Base-by-base conservation (phyloP, 495 filamentous ascomycete genomes). In the Penicillium robsamsonii region DNA sequence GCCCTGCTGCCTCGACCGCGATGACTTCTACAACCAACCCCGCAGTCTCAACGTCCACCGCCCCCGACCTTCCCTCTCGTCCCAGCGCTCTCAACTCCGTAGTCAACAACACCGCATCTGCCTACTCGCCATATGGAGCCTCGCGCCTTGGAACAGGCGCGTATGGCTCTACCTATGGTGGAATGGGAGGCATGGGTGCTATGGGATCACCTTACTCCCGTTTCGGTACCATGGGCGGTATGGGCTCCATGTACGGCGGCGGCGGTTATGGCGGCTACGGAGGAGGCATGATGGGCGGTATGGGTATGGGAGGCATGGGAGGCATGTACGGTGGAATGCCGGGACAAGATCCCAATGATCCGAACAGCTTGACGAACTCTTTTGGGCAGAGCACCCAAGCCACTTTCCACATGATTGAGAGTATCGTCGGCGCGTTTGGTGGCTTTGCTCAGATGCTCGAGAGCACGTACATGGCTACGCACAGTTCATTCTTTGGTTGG, bases 381-480 rank as follows among this genome's bases (percentile, higher is more conserved):
- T 96, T 97, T 75, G 87, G 82, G 63, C 90, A 92, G 66, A 92
- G 85, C 73, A 99, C 95, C 1, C 89, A 92, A 61, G 89, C 93
- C n/a, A 97, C 95, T 2, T 99, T 99, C 67, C 94, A 97, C 80
- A 89, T 97, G 79, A 91, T 99, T 40, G 95, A 99, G 76, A 94
- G 91, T 59, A 89, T 99, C 42, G 94, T 97, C n/a, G 88, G 90
- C n/a, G 92, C 95, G 15, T 97, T 79, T 60, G 90, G 93, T 29
- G 95, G 95, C 2, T 96, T 99, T 68, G 92, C 95, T 17, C 95
- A 99, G 79, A 97, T 99, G 95, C 81, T 99, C 11, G 94, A 99
- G 75, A 97, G 93, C 72, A 97, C 95, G 11, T 99, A 96, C 64
- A 97, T 99, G 95, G 94, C 95, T n/a, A 99, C 95, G 3, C 95